Conservation (phyloP, 176 grass and related monocot genomes). For the Paspalum notatum region DNA sequence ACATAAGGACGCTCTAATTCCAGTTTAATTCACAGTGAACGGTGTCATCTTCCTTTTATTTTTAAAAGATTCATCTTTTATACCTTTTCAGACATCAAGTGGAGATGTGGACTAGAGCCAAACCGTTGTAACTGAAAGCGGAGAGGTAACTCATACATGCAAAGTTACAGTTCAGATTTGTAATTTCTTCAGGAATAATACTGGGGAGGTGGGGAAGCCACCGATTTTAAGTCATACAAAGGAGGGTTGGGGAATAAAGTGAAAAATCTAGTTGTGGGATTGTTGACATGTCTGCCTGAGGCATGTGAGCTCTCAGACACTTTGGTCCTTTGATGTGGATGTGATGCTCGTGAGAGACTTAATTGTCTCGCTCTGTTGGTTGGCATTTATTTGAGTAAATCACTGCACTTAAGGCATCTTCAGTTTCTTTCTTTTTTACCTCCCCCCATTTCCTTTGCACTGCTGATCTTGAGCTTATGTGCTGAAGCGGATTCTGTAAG, state of each 20-base stretch:
- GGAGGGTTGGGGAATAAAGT: neutral
- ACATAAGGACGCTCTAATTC: neutral
- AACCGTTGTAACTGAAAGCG: neutral
- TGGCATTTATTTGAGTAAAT: constrained; percentile 50
- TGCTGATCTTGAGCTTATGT: neutral
- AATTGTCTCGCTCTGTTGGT: constrained; percentile 39
- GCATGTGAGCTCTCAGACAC: constrained; percentile 30
- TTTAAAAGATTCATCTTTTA: neutral
- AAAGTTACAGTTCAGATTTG: neutral
- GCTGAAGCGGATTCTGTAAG: constrained; percentile 7
- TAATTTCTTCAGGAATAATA: constrained; percentile 3
- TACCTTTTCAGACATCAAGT: neutral
- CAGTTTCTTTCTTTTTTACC: constrained; percentile 13
- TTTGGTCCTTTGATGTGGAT: constrained; percentile 49
- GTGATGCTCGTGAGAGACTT: constrained; percentile 56
- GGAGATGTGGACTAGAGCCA: neutral
- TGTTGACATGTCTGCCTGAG: constrained; percentile 6
- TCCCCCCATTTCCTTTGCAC: neutral
- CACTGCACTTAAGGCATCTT: constrained; percentile 2
- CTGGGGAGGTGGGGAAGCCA: neutral
- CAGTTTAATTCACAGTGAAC: neutral
- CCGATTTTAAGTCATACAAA: constrained; percentile 17
- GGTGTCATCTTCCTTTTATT: neutral
- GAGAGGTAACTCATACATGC: neutral
- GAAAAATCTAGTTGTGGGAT: constrained; percentile 18